phyloP scores from a whole-genome alignment of 192 early-diverging fungal species.

The Chytriomyces hyalinus region DNA sequence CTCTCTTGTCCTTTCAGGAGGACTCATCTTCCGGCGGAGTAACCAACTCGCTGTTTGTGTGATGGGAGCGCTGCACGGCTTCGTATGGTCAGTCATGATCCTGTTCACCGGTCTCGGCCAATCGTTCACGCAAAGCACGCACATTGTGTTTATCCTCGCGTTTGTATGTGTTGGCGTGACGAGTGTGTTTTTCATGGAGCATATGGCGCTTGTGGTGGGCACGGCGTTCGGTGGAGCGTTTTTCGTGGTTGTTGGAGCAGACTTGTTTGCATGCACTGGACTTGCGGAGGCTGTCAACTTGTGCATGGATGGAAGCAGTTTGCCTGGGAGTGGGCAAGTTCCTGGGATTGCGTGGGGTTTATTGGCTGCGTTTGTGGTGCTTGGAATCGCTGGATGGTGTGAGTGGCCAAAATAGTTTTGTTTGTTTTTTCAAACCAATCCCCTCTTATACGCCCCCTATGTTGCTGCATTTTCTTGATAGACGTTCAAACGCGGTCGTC shows the following conservation, averaged over 20 bases:
- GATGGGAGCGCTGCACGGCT: conserved; percentile 28
- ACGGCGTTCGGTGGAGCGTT: conserved; percentile 32
- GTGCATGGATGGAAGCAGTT: conserved; percentile 4
- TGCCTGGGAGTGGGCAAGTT: conserved; percentile 5
- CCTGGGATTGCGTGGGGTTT: conserved; percentile 34
- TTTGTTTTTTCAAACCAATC: background rate
- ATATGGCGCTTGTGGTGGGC: conserved; percentile 28
- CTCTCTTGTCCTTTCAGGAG: background rate
- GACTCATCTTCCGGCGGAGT: conserved; percentile 13
- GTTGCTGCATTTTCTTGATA: background rate
- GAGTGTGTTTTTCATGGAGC: conserved; percentile 32
- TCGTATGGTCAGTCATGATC: conserved; percentile 19
- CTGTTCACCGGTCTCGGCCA: conserved; percentile 36
- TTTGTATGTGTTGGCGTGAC: conserved; percentile 16
- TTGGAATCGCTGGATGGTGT: conserved; percentile 37
- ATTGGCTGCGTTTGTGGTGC: conserved; percentile 25
- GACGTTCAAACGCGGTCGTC: conserved; percentile 32
- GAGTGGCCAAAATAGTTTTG: conserved; percentile 2
- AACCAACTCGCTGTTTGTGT: conserved; percentile 15
- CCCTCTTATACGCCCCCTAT: background rate
- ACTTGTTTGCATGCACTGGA: conserved; percentile 34
- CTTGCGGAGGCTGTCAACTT: conserved; percentile 18
- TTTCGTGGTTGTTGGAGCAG: conserved; percentile 18
- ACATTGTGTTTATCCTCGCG: conserved; percentile 28
- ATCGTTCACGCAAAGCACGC: conserved; percentile 9